These are phyloP conservation scores for Camelina sativa DNA, from an alignment of 345 rosid genomes.

Conservation along the genomic window DNA sequence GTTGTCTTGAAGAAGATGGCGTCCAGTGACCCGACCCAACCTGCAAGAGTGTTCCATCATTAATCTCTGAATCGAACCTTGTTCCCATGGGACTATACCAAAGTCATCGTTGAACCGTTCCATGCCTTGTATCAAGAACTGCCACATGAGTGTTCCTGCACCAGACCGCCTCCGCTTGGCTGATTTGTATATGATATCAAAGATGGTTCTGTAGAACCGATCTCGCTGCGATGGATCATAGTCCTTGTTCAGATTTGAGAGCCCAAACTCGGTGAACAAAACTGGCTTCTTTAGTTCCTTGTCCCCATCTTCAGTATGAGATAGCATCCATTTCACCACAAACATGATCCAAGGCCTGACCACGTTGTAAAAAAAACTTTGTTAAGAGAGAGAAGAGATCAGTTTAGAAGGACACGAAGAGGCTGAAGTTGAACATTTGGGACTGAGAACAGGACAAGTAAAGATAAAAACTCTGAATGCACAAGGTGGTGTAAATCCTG, in stretches of 20 bases:
- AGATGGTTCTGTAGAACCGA: constrained; percentile 57
- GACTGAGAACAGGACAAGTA: not conserved
- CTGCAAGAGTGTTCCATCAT: constrained; percentile 73
- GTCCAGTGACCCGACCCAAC: constrained; percentile 55
- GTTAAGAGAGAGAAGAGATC: constrained; percentile 4
- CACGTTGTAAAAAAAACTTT: not conserved
- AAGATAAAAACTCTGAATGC: not conserved
- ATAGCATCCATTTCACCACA: constrained; percentile 78
- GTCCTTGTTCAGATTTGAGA: constrained; percentile 76
- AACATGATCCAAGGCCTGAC: no score
- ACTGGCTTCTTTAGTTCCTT: constrained; percentile 77
- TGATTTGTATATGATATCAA: constrained; percentile 65
- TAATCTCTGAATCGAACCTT: constrained; percentile 58
- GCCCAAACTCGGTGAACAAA: constrained; percentile 84
- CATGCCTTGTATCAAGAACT: constrained; percentile 78
- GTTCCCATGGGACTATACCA: constrained; percentile 83
- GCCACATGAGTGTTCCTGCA: constrained; percentile 89
- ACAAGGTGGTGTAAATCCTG: not conserved
- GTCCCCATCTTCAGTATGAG: constrained; percentile 92
- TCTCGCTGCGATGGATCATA: constrained; percentile 66
- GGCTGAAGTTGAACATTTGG: not conserved
- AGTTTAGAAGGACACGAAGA: not conserved
- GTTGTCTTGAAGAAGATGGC: constrained; percentile 38
- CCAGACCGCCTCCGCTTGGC: constrained; percentile 76
- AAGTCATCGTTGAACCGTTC: constrained; percentile 84